Base-by-base conservation (phyloP, 2,329 filamentous ascomycete genomes). In the Ophiostoma pallidulum region DNA sequence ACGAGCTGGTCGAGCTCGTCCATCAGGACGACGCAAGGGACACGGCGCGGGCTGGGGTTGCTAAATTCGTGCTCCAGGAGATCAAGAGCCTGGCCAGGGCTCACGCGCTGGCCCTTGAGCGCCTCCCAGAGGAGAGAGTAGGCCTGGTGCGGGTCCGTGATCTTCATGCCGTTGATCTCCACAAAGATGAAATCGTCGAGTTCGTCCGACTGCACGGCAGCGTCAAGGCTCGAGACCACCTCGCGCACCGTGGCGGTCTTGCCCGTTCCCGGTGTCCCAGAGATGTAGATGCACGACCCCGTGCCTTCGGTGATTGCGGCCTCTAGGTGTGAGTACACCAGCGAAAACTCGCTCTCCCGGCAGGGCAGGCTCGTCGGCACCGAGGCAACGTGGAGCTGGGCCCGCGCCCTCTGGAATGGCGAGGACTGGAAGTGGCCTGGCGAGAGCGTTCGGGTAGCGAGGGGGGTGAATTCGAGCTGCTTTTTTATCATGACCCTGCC, bases 111-210 rank as follows among this genome's bases (percentile, higher is more conserved):
- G 22, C 89, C 90, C 61, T 91, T 91, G 51, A 98, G 71, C 0
- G 92, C 91, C 68, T 98, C 89, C 94, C 94, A 98, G 2, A 98
- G 75, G 18, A 98, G 69, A 2, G 87, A 84, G 65, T 98, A 98
- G 0, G 92, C 90, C 64, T 98, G 92, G 60, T 97, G 90, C 1
- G 92, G 91, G 62, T 98, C 92, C 0, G 92, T 94, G 57, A 98
- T 90, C 69, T 98, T 98, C 92, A 98, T 97, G 56, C 92, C 94
- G 65, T 98, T 98, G 68, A 98, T 97, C 65, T 98, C 92, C 53
- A 98, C 90, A 57, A 98, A 98, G 50, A 96, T 94, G 64, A 98
- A 98, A 62, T 97, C 91, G 59, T 98, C 92, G 36, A 98, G 75
- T 64, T 97, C 91, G 59, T 98, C 92, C 8, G 84, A 81, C 41